These are phyloP conservation scores for Brassica juncea DNA, from an alignment of 345 rosid species.

Conservation along the genomic window DNA sequence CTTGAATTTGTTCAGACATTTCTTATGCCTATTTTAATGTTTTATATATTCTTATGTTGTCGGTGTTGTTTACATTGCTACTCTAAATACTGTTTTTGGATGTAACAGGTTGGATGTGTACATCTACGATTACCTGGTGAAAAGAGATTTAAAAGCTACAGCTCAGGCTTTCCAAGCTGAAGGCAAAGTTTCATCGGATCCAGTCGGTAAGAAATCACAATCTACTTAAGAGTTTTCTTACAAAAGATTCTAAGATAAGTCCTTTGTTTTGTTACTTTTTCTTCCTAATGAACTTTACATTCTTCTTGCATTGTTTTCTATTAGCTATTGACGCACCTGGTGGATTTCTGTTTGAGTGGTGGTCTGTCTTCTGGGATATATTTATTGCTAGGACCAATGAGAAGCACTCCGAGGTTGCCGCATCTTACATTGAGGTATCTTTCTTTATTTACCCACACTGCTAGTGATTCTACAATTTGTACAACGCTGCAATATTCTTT, in stretches of 20 bases:
- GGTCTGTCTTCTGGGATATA: constrained; percentile 99
- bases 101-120: constrained; percentile 90
- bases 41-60: background rate
- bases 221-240: constrained; percentile 7
- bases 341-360: constrained; percentile 98
- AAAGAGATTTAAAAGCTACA: constrained; percentile 91
- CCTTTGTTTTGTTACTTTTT: background rate
- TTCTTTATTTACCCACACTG: constrained; percentile 7
- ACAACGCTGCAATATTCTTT: constrained; percentile 6
- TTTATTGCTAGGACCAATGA: constrained; percentile 98
- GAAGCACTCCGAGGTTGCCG: constrained; percentile 99
- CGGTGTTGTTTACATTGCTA: background rate
- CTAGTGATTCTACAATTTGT: constrained; percentile 8
- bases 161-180: constrained; percentile 98
- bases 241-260: background rate
- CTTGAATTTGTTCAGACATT: background rate
- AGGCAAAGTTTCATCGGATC: constrained; percentile 98
- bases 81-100: background rate
- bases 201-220: constrained; percentile 70
- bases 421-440: constrained; percentile 92
- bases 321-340: constrained; percentile 99
- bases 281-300: constrained; percentile 1
- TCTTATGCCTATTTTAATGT: background rate
- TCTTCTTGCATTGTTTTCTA: constrained; percentile 31
- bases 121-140: constrained; percentile 93